Evolutionary conservation across 1,284 basidiomycete genomes (phyloP), one percentile per base, ranked within the genome.

Genomic region (Tilletia horrida): DNA sequence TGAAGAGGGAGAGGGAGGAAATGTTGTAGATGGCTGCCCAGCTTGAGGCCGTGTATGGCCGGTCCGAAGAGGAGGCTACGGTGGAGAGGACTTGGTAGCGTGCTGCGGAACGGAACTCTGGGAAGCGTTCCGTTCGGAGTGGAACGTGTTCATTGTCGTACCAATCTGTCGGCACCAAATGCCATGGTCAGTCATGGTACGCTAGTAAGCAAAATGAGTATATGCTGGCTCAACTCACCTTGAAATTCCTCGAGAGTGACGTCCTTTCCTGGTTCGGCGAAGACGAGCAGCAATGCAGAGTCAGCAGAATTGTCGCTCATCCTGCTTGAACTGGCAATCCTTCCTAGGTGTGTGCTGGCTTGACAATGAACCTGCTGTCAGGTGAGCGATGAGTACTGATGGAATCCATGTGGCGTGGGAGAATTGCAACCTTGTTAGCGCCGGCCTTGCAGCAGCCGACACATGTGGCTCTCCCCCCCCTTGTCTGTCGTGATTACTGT

Each of bases 81-180:
- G 59, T 61, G 1, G 61, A 64, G 27, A 23, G 47, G 0, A 73
- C 69, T 4, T 62, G 14, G 31, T 74, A 73, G 0, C 70, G 67
- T 2, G 40, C 67, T 2, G 68, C 70, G 6, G 67, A 67, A 13
- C 65, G 66, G 61, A 73, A 73, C 3, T 67, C 63, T 13, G 35
- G 0, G 25, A 76, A 73, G 11, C 43, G 45, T 3, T 66, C 57
- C 11, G 79, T 79, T 1, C 83, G 77, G 2, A 83, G 66, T 1
- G 83, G 83, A 1, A 83, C 79, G 65, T 83, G 83, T 66, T 83
- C 83, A 65, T 76, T 73, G 70, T 83, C 82, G 74, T 83, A 83
- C 83, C 83, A 83, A 50, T 82, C 81, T 82, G 62, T 18, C 8
- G 59, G 31, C 18, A 18, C 35, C 35, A 42, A n/a, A n/a, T n/a